Evolutionary conservation across 768 basidiomycete genomes (phyloP), one percentile per base, ranked within the genome.

Genomic region (Mycena latifolia): DNA sequence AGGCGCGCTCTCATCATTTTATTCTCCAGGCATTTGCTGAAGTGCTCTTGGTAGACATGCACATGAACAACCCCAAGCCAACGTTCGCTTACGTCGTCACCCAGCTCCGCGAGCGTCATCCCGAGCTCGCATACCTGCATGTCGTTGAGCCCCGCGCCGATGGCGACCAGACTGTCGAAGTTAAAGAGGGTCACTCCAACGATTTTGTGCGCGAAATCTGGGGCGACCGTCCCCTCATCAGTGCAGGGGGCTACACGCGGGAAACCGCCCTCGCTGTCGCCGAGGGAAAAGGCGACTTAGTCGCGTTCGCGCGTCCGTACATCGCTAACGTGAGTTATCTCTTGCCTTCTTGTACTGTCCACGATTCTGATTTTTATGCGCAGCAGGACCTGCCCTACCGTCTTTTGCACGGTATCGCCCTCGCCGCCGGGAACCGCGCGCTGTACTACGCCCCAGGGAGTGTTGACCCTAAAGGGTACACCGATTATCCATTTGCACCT

Each of bases 1-100:
- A 5, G 41, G 41, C n/a, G 11, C 41, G n/a, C 74, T 29, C 37
- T 15, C 82, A n/a, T 5, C n/a, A 8, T 20, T 67, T n/a, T 11
- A 22, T 45, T n/a, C 6, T 72, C 72, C 6, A 20, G 74, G n/a
- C n/a, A 9, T n/a, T n/a, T 20, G 6, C 18, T n/a, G 5, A n/a
- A 43, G 5, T 3, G 5, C 41, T 2, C 14, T n/a, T 43, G 20
- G 15, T 14, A 50, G 48, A 50, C 48, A 50, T 50, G 48, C 17
- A 50, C 48, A 29, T 50, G 5, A 12, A 12, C 3, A 12, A 50
- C 48, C 48, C 48, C 25, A 50, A 50, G 48, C 48, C 48, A 7
- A 50, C 48, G 12, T 50, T 25, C 28, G 6, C 48, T 17, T 15
- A 50, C 27, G 18, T 50, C 15, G 28, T 50, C 48, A 28, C 27